phyloP scores from a whole-genome alignment of 2,329 filamentous ascomycete species.

The Coniosporium tulheliwenetii region DNA sequence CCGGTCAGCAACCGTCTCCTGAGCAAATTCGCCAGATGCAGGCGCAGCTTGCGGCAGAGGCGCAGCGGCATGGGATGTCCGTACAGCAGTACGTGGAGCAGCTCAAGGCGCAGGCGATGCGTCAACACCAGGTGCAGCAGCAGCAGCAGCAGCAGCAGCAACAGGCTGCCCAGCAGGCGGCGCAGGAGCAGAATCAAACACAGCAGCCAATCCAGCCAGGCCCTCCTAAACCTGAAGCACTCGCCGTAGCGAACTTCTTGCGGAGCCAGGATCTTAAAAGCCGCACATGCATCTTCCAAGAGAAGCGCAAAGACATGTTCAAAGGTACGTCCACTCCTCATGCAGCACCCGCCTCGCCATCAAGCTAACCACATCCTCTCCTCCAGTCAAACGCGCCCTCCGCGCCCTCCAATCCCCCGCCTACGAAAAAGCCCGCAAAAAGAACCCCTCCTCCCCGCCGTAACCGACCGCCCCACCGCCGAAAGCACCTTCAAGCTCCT shows the following conservation, averaged over 20 bases:
- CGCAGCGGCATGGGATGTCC: conserved; percentile 68
- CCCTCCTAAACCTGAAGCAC: conserved; percentile 73
- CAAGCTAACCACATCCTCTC: background rate
- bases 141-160: conserved; percentile 24
- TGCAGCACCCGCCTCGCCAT: background rate
- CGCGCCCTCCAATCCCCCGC: conserved; percentile 77
- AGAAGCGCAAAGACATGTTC: conserved; percentile 97
- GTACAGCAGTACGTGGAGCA: conserved; percentile 64
- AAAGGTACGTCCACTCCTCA: conserved; percentile 41
- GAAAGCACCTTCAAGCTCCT: conserved; percentile 93
- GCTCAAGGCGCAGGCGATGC: conserved; percentile 36
- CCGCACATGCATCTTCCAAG: conserved; percentile 83
- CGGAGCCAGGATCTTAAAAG: conserved; percentile 72
- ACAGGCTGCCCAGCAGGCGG: conserved; percentile 5
- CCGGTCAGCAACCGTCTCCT: conserved; percentile 47
- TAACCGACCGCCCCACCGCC: conserved; percentile 75
- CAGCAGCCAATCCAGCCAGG: conserved; percentile 57
- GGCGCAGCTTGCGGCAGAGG: conserved; percentile 66
- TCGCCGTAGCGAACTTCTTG: conserved; percentile 82
- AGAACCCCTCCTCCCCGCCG: conserved; percentile 78
- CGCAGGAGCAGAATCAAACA: conserved; percentile 17
- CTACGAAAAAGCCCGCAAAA: conserved; percentile 76
- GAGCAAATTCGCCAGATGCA: conserved; percentile 81
- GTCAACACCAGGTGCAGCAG: conserved; percentile 36
- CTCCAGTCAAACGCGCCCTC: conserved; percentile 84